Percentiles rank a stretch among this genome's conserved stretches.
Conservation (phyloP, 2,329 filamentous ascomycete species). For the Exophiala aquamarina region DNA sequence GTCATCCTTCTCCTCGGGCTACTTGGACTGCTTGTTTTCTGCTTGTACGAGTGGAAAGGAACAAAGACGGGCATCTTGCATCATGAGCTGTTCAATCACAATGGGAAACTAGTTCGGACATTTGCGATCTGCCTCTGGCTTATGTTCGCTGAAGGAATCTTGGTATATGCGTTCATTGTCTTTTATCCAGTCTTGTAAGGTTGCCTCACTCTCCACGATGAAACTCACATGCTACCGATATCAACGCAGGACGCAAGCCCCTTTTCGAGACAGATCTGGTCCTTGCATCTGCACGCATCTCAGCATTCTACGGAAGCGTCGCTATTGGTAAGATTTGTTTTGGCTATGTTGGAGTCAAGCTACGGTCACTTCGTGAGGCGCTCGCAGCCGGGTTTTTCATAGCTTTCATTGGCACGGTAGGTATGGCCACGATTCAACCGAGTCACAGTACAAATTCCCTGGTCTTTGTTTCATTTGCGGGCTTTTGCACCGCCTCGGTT, state of each 20-base stretch:
- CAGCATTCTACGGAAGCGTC: not conserved
- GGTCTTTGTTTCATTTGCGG: slow-evolving; percentile 4
- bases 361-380: slow-evolving; percentile 4
- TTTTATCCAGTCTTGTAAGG: slow-evolving; percentile 7
- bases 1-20: slow-evolving; percentile 12
- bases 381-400: slow-evolving; percentile 5
- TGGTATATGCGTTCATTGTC: slow-evolving; percentile 3
- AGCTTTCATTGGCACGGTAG: slow-evolving; percentile 8
- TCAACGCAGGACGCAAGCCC: not conserved
- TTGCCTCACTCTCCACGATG: not conserved
- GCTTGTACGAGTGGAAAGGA: slow-evolving; percentile 17
- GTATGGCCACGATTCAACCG: slow-evolving; percentile 15
- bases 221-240: not conserved
- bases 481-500: slow-evolving; percentile 8
- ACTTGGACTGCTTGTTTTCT: slow-evolving; percentile 12
- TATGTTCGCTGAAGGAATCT: slow-evolving; percentile 6
- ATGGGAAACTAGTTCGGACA: slow-evolving; percentile 1
- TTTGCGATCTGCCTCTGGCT: slow-evolving; percentile 4
- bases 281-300: not conserved
- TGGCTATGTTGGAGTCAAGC: slow-evolving; percentile 9
- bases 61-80: slow-evolving; percentile 15
- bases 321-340: not conserved
- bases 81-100: slow-evolving; percentile 14
- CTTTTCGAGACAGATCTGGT: slow-evolving; percentile 6
- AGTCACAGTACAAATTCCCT: not conserved